phyloP scores from a whole-genome alignment of 73 alveolate species.

The Tetrahymena borealis region DNA sequence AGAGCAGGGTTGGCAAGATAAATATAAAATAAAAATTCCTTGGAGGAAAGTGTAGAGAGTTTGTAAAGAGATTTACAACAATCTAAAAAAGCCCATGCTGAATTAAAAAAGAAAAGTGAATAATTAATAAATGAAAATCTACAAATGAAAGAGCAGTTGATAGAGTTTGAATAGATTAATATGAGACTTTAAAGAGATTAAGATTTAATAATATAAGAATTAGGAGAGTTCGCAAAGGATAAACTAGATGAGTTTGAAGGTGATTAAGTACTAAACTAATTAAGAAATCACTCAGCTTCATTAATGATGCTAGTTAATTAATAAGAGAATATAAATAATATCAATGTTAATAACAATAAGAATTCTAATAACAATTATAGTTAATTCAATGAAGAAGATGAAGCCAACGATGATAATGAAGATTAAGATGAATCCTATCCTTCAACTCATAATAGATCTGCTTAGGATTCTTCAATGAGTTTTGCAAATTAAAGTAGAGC shows the following conservation, averaged over 20 bases:
- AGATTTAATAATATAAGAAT: background rate
- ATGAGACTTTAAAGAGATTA: background rate
- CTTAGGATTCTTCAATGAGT: background rate
- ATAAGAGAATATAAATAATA: background rate
- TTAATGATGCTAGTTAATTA: background rate
- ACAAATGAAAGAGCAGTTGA: background rate
- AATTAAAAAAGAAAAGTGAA: background rate
- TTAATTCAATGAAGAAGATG: background rate
- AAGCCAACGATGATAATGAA: background rate
- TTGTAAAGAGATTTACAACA: background rate
- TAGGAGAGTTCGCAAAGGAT: background rate
- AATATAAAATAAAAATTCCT: background rate
- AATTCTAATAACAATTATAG: background rate
- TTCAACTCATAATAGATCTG: background rate
- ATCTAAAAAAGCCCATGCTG: background rate
- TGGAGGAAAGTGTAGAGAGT: background rate
- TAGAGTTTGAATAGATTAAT: background rate
- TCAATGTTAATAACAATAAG: background rate
- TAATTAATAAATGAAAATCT: background rate
- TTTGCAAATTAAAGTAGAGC: background rate
- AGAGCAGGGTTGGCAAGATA: background rate
- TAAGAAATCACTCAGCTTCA: background rate
- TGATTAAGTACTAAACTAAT: background rate
- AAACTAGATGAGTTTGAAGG: background rate
- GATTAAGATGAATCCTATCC: background rate